phyloP scores from a whole-genome alignment of 1,284 basidiomycete species.

The Trametes sp. region DNA sequence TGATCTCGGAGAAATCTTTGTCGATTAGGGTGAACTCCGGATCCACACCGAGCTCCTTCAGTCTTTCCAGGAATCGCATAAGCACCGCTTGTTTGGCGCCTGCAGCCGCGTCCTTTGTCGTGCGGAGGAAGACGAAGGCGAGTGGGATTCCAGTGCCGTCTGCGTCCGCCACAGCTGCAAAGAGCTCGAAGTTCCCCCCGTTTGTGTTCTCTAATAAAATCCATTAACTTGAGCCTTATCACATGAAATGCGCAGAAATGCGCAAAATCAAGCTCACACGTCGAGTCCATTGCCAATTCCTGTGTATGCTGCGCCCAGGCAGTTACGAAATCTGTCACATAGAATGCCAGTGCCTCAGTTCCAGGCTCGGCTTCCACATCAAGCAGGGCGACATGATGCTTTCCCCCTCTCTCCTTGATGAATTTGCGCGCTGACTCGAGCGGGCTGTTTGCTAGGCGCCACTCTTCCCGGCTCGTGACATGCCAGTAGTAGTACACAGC shows the following conservation, averaged over 20 bases:
- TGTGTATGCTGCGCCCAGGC: conserved; percentile 27
- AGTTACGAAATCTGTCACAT: conserved; percentile 24
- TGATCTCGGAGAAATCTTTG: too few species aligned
- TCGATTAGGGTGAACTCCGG: too few species aligned
- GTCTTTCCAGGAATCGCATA: too few species aligned
- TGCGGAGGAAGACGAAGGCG: conserved; percentile 23
- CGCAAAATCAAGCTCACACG: conserved; percentile 7
- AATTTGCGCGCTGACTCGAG: conserved; percentile 18
- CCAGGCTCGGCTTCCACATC: conserved; percentile 21
- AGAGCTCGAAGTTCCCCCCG: conserved; percentile 25
- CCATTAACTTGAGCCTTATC: too few species aligned
- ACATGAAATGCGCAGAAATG: not conserved
- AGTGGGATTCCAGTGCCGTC: conserved; percentile 27
- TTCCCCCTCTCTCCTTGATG: not conserved
- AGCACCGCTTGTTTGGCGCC: conserved; percentile 12
- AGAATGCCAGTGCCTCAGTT: conserved; percentile 23
- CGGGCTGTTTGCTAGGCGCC: conserved; percentile 20
- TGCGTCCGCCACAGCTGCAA: conserved; percentile 23
- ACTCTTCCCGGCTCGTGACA: conserved; percentile 8
- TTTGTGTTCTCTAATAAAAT: conserved; percentile 28
- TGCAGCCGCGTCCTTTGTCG: conserved; percentile 8
- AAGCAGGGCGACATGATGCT: conserved; percentile 12
- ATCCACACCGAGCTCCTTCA: too few species aligned
- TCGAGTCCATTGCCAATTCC: conserved; percentile 29
- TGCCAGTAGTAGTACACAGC: conserved; percentile 31